These are phyloP conservation scores for Fusarium sp. DNA, from an alignment of 2,329 filamentous ascomycete genomes.

Conservation along the genomic window DNA sequence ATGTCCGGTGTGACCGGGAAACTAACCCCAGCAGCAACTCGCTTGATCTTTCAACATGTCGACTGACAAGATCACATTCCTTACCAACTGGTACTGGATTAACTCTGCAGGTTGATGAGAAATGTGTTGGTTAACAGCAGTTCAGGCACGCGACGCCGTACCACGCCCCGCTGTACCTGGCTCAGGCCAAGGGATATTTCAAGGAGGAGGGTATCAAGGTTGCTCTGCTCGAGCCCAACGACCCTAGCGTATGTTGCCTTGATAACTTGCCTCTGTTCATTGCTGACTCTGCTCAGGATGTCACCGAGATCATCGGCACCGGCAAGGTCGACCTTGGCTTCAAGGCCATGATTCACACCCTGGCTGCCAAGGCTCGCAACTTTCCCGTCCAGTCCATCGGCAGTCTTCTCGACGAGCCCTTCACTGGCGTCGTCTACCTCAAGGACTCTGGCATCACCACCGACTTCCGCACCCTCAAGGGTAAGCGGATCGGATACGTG, in stretches of 20 bases:
- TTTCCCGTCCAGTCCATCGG: conserved; percentile 81
- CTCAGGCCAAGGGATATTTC: conserved; percentile 81
- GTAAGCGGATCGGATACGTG: conserved; percentile 83
- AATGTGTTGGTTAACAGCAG: conserved; percentile 45
- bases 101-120: neutral
- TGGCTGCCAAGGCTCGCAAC: conserved; percentile 80
- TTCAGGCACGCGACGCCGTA: conserved; percentile 83
- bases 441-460: conserved; percentile 79
- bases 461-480: conserved; percentile 80
- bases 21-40: conserved; percentile 63
- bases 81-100: conserved; percentile 79
- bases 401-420: conserved; percentile 82
- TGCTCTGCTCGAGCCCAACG: conserved; percentile 81
- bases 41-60: conserved; percentile 71
- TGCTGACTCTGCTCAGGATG: conserved; percentile 64
- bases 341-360: conserved; percentile 87
- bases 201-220: conserved; percentile 82
- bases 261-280: accelerated
- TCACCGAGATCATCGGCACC: conserved; percentile 83
- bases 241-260: conserved; percentile 70
- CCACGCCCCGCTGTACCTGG: conserved; percentile 82
- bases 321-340: conserved; percentile 83
- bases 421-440: conserved; percentile 83
- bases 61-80: conserved; percentile 87
- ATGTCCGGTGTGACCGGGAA: conserved; percentile 47